Conservation (phyloP, 768 basidiomycete genomes). For the Russula lepida region DNA sequence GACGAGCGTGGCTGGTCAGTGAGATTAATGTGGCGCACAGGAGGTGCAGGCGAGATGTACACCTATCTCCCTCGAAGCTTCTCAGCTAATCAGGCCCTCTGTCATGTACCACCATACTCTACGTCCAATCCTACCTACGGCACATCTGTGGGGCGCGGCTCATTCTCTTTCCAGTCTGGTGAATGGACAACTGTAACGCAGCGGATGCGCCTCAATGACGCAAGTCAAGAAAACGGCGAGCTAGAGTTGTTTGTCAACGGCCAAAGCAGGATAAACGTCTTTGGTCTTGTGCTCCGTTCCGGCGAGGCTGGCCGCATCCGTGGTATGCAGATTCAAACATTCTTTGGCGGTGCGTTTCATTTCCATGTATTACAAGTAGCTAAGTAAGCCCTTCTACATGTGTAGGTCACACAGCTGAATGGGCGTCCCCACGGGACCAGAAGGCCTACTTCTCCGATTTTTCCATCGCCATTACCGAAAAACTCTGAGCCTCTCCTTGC, state of each 20-base stretch:
- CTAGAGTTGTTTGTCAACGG: conserved; percentile 60
- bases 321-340: conserved; percentile 70
- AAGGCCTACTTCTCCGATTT: conserved; percentile 61
- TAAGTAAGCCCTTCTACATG: conserved; percentile 14
- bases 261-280: conserved; percentile 50
- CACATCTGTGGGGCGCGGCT: conserved; percentile 57
- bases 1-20: conserved; percentile 50
- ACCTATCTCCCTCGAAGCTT: conserved; percentile 51
- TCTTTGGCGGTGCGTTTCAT: conserved; percentile 53
- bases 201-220: conserved; percentile 68
- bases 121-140: conserved; percentile 55
- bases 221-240: conserved; percentile 62
- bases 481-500: background rate
- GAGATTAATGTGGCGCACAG: conserved; percentile 60
- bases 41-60: conserved; percentile 59
- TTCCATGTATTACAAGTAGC: background rate
- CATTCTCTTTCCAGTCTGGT: conserved; percentile 53
- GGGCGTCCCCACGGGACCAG: conserved; percentile 56
- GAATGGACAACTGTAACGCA: conserved; percentile 55
- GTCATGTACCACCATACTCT: conserved; percentile 39
- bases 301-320: conserved; percentile 43
- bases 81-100: conserved; percentile 40
- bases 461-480: conserved; percentile 51
- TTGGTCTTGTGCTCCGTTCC: conserved; percentile 43
- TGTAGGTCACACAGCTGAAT: conserved; percentile 39